These are phyloP conservation scores for Pseudogymnoascus sp. DNA, from an alignment of 2,329 filamentous ascomycete species.

Conservation along the genomic window DNA sequence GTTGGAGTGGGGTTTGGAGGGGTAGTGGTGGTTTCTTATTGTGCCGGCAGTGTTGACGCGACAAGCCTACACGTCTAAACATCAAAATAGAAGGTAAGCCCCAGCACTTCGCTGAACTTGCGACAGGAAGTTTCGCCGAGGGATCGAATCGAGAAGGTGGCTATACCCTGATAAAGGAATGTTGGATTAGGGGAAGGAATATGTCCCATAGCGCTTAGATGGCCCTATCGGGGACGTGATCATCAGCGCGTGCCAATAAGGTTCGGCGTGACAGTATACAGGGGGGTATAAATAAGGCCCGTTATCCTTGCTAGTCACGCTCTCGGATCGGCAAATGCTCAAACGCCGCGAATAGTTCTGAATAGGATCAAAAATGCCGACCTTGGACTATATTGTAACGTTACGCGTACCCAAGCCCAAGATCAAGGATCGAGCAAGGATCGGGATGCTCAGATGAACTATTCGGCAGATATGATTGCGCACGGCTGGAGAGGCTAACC, in stretches of 20 bases:
- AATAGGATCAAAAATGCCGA: conserved; percentile 2
- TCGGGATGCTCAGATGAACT: conserved; percentile 1
- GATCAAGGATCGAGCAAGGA: not conserved
- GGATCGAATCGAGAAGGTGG: conserved; percentile 4
- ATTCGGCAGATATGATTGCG: not conserved
- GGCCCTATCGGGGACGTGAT: not conserved
- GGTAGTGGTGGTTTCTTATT: not conserved
- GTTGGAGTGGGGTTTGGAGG: not conserved
- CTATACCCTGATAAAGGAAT: not conserved
- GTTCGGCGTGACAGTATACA: not conserved
- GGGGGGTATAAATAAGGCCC: conserved; percentile 4
- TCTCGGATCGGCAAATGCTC: not conserved
- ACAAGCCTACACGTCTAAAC: not conserved
- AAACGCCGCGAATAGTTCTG: not conserved
- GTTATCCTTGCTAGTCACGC: conserved; percentile 6
- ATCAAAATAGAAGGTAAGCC: not conserved
- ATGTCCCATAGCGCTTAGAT: not conserved
- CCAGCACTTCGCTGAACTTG: not conserved
- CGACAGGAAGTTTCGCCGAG: not conserved
- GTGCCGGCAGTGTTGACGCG: not conserved
- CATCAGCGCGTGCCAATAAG: conserved; percentile 7
- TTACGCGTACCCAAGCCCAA: not conserved
- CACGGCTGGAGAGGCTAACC: not conserved
- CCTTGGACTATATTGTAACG: not conserved
- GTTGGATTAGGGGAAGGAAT: not conserved